phyloP scores from a whole-genome alignment of 768 basidiomycete genomes.

The Tulasnella sp. region DNA sequence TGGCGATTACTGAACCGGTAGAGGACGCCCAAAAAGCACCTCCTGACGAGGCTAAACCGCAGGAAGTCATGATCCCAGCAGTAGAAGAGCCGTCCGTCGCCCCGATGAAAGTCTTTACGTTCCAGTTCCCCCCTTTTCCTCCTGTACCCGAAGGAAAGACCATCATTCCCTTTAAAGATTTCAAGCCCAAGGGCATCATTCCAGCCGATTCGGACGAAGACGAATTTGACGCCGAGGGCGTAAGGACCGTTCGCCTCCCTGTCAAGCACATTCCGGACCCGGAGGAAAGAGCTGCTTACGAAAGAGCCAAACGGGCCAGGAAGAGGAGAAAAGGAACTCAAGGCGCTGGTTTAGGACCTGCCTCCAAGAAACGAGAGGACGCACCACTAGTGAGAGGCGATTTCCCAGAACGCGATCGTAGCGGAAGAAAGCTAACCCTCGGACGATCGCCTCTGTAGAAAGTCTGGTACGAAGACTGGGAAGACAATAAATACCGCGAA shows the following conservation, averaged over 20 bases:
- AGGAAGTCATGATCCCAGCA: neutral
- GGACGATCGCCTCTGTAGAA: neutral
- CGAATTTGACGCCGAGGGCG: constrained; percentile 7
- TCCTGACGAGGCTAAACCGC: neutral
- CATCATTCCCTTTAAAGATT: constrained; percentile 45
- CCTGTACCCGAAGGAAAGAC: constrained; percentile 32
- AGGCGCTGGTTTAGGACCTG: neutral
- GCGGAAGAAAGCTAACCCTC: neutral
- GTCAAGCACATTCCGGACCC: constrained; percentile 2
- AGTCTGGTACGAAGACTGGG: constrained; percentile 10
- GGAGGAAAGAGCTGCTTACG: constrained; percentile 1
- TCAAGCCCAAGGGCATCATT: constrained; percentile 44
- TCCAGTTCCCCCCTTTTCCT: constrained; percentile 35
- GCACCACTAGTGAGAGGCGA: neutral
- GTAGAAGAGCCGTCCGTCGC: neutral
- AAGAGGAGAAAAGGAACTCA: neutral
- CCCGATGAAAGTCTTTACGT: neutral
- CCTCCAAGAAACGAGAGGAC: neutral
- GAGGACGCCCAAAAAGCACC: neutral
- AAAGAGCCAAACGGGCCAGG: constrained; percentile 5
- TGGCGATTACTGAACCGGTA: neutral
- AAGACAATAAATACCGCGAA: neutral
- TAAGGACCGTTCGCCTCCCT: neutral
- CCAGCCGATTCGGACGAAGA: constrained; percentile 8
- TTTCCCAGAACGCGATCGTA: neutral